Base-by-base conservation (phyloP, 495 filamentous ascomycete genomes). In the Aspergillus taichungensis region DNA sequence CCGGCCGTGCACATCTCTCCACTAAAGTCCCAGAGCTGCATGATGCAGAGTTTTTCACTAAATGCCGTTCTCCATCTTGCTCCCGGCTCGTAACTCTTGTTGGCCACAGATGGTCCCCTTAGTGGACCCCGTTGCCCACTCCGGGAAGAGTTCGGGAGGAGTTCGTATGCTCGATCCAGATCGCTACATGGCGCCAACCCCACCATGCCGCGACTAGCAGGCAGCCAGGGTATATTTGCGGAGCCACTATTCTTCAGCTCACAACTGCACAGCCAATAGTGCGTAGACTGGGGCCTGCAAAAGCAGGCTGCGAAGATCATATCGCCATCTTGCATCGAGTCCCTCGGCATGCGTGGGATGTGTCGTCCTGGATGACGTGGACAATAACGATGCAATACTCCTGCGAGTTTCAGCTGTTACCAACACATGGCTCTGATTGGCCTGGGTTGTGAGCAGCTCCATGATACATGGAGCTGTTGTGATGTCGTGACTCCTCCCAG, bases 371-470 rank as follows among this genome's bases (percentile, higher is more conserved):
- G 18, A 24, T 24, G 18, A 24, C 18, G 18, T 4, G 4, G 18
- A 24, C 18, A 24, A 4, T 4, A 4, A 24, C 18, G 4, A 24
- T 4, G 18, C 18, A 24, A 24, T 4, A 24, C 18, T 24, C 42
- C 30, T 45, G 43, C 43, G 28, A 46, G 43, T 46, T 46, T 46
- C 43, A 46, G 43, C 34, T 46, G 30, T 46, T 37, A 46, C 34
- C n/a, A 46, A 46, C 43, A 36, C 34, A 46, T 18, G 34, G 34
- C 18, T 13, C 34, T 46, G 24, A 46, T 46, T 46, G 43, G 43
- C 34, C 34, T 30, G 10, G 43, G 14, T 8, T 8, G 24, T 38
- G 34, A 38, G 29, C 18, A 24, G 18, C 24, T 46, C 43, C 33
- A 46, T 46, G 24, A 46, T 13, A 13, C 18, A 13, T n/a, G 33